Conservation (phyloP, 2,329 filamentous ascomycete genomes). For the Venturia aucupariae region DNA sequence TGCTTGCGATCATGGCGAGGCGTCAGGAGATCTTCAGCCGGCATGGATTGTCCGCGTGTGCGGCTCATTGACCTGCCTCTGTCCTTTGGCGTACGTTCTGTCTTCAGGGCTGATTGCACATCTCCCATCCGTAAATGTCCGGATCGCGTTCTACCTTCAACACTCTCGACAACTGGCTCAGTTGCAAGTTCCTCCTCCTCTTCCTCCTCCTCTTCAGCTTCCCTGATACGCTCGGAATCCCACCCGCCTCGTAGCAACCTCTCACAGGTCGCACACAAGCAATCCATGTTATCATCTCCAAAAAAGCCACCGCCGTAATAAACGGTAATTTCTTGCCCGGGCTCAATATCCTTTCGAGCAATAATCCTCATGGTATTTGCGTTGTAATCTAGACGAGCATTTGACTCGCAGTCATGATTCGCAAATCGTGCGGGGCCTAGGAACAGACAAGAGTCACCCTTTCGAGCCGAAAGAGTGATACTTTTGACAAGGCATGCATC, state of each 20-base stretch:
- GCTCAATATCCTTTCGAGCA: constrained; percentile 68
- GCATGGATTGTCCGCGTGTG: not conserved
- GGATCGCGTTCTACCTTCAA: not conserved
- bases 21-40: not conserved
- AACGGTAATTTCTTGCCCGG: constrained; percentile 93
- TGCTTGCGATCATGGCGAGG: not conserved
- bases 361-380: constrained; percentile 85
- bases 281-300: constrained; percentile 89
- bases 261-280: constrained; percentile 84
- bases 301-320: constrained; percentile 96
- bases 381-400: constrained; percentile 74
- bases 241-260: constrained; percentile 69
- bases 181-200: constrained; percentile 20
- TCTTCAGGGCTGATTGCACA: not conserved
- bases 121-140: not conserved
- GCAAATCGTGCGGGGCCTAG: constrained; percentile 92
- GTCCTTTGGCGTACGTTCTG: not conserved
- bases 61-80: not conserved
- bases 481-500: constrained; percentile 87
- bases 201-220: constrained; percentile 22
- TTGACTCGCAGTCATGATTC: constrained; percentile 93
- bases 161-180: not conserved
- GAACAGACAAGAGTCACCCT: constrained; percentile 84
- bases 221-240: constrained; percentile 43
- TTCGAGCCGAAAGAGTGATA: constrained; percentile 87